Evolutionary conservation across 345 rosid species (phyloP), one percentile per base, ranked within the genome.

Genomic region (Schrenkiella parvula): DNA sequence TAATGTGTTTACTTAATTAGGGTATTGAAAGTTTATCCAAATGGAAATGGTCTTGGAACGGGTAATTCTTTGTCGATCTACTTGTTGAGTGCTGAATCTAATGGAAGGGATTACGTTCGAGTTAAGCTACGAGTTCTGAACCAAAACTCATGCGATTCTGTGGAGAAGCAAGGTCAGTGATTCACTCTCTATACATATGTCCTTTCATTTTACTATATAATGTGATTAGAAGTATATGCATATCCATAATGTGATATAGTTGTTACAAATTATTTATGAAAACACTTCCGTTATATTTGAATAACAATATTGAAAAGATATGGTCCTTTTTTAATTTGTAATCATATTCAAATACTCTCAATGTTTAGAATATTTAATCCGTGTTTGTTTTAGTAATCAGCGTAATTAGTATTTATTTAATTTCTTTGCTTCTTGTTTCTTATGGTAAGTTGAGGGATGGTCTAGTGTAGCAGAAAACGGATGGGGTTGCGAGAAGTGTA

Each of bases 401-500:
- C 4, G 34, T 25, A 2, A 15, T 8, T 17, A 15, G 22, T 2
- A 21, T 29, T 34, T 57, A 28, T 48, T 21, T 51, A 4, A 17
- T 0, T 25, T 41, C 17, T 29, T 44, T 64, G 2, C 11, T 32
- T 19, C 1, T 32, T 56, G 18, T 34, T 54, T 28, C 2, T 68
- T 32, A 34, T 52, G 18, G 11, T 47, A 17, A 71, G 77, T 64
- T 14, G 58, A 54, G 46, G 65, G 63, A 52, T 64, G 77, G 65
- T 38, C 65, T 4, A 55, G 44, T 55, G 50, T 23, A 55, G 14
- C 57, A 43, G 41, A 64, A 55, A 55, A 34, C 23, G 65, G 65
- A 73, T 73, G 65, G 77, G 77, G 77, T 35, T 54, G 15, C 39
- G 18, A 64, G 48, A 10, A 73, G 31, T 64, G 64, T 35, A 55